Percentiles rank a stretch among this genome's conserved stretches.
These are phyloP conservation scores for Vigna nakashimae DNA, from an alignment of 306 rosid species.

Conservation along the genomic window DNA sequence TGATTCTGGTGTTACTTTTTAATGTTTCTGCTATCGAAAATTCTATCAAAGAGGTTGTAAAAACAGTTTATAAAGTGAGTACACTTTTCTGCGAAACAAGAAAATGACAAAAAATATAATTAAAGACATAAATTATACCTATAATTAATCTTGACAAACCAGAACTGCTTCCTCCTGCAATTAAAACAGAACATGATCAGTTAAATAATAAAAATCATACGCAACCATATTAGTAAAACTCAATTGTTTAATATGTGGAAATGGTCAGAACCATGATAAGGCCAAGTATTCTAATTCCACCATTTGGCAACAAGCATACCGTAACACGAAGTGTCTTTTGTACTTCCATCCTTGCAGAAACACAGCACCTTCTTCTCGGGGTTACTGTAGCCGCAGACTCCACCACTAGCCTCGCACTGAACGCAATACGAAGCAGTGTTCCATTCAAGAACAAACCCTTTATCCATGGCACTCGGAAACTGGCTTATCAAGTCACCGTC, in stretches of 20 bases:
- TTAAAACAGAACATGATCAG: constrained; percentile 30
- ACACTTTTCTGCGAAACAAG: not conserved
- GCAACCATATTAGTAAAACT: too few species aligned
- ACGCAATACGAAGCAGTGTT: constrained; percentile 1
- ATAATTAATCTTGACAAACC: constrained; percentile 36
- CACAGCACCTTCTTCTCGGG: constrained; percentile 34
- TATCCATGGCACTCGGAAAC: constrained; percentile 47
- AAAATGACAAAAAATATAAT: constrained; percentile 5
- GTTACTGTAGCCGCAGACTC: constrained; percentile 46
- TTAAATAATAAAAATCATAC: not conserved
- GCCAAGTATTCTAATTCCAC: not conserved
- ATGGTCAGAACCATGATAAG: too few species aligned
- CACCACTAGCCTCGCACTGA: constrained; percentile 48
- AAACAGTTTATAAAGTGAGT: too few species aligned
- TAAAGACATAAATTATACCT: constrained; percentile 35
- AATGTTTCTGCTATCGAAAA: too few species aligned
- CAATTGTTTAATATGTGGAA: too few species aligned
- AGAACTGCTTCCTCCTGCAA: constrained; percentile 39
- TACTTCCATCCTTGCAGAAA: constrained; percentile 50
- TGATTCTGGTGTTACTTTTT: too few species aligned
- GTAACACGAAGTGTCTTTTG: constrained; percentile 32
- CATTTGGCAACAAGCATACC: constrained; percentile 34
- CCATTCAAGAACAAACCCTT: constrained; percentile 57
- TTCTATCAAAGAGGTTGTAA: too few species aligned
- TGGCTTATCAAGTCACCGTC: constrained; percentile 29